These are phyloP conservation scores for Pittosporum tobira DNA, from an alignment of 129 eudicot genomes.

Conservation along the genomic window DNA sequence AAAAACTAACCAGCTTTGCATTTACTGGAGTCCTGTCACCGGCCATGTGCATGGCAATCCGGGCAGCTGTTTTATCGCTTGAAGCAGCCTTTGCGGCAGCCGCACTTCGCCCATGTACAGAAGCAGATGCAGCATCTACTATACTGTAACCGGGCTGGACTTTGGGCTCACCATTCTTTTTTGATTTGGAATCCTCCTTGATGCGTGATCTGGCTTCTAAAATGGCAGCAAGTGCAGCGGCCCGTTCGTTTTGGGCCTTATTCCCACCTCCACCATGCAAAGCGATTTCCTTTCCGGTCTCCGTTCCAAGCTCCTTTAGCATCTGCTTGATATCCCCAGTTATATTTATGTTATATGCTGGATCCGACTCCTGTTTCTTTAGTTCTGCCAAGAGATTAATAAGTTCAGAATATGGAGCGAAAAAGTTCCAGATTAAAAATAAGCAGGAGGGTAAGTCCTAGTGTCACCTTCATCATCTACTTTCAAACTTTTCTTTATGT, in stretches of 20 bases:
- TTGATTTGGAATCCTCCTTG: conserved; percentile 52
- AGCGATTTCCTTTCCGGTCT: conserved; percentile 76
- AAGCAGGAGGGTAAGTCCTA: not conserved
- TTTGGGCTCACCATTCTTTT: conserved; percentile 33
- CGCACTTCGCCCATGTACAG: conserved; percentile 98
- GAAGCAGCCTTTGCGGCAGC: conserved; percentile 82
- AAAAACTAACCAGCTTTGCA: conserved; percentile 70
- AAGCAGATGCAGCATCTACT: conserved; percentile 99
- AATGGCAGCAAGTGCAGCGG: conserved; percentile 76
- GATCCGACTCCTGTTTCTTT: conserved; percentile 69
- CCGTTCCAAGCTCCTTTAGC: conserved; percentile 95
- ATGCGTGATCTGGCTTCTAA: conserved; percentile 90
- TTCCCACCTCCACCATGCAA: conserved; percentile 91
- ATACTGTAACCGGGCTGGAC: conserved; percentile 52
- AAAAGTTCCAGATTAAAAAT: not conserved
- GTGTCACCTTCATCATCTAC: conserved; percentile 82
- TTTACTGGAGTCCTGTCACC: conserved; percentile 90
- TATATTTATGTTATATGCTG: conserved; percentile 71
- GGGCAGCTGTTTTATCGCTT: conserved; percentile 88
- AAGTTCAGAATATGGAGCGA: not conserved
- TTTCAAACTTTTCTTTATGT: conserved; percentile 75
- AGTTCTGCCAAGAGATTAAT: conserved; percentile 35
- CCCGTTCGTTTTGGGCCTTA: conserved; percentile 89
- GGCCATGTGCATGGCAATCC: conserved; percentile 94
- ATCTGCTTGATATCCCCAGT: conserved; percentile 85